A percentile compares a stretch with the other conserved stretches of the same genome.
Conservation (phyloP, 1,284 basidiomycete species). For the Heterobasidion parviporum region DNA sequence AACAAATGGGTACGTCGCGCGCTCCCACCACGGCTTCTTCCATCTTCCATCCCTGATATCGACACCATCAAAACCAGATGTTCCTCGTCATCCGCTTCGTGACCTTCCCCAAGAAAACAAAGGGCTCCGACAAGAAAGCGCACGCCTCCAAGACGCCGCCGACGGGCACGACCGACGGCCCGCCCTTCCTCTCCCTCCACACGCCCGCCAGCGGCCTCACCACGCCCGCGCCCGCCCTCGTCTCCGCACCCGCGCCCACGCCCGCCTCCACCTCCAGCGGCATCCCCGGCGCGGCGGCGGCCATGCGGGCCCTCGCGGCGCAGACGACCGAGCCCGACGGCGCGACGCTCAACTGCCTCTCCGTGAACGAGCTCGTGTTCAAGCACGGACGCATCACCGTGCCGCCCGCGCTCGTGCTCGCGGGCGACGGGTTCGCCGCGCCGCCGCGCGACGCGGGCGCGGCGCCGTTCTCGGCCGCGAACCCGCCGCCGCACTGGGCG, state of each 20-base stretch:
- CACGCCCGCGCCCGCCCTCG: constrained; percentile 9
- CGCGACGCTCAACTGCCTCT: constrained; percentile 57
- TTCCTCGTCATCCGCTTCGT: constrained; percentile 63
- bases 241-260: constrained; percentile 2
- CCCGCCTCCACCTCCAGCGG: constrained; percentile 3
- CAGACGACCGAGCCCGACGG: constrained; percentile 40
- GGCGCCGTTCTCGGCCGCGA: constrained; percentile 27
- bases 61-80: constrained; percentile 29
- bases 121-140: constrained; percentile 12
- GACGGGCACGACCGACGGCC: constrained; percentile 2
- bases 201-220: constrained; percentile 15
- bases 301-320: constrained; percentile 10
- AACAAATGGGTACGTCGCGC: constrained; percentile 68
- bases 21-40: background rate
- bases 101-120: constrained; percentile 41
- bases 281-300: constrained; percentile 26
- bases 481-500: constrained; percentile 49
- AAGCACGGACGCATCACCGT: constrained; percentile 72
- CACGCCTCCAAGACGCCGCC: constrained; percentile 5
- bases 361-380: constrained; percentile 64
- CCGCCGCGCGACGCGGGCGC: constrained; percentile 15
- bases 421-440: constrained; percentile 42
- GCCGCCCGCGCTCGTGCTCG: constrained; percentile 56
- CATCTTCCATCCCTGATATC: background rate
- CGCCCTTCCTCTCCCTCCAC: constrained; percentile 13